Base-by-base conservation (phyloP, 2,329 filamentous ascomycete genomes). In the Bipolaris oryzae region DNA sequence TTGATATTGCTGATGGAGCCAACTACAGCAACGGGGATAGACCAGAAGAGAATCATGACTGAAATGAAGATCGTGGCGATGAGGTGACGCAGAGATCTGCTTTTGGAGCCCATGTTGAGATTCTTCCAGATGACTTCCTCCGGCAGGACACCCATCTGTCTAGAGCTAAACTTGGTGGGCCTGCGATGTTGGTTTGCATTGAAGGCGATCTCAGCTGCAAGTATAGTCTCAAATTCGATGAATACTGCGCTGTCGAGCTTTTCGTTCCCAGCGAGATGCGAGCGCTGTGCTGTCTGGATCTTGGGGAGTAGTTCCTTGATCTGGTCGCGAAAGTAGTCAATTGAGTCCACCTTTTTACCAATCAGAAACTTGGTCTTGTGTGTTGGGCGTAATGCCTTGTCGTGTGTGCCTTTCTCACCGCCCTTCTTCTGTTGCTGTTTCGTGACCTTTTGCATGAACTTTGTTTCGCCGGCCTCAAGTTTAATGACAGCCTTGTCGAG, bases 151-250 rank as follows among this genome's bases (percentile, higher is more conserved):
- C 77, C 78, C 31, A 81, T 72, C 25, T 77, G 75, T 7, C 77
- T 76, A 43, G 79, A 75, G 15, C 71, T 53, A 33, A 80, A 64
- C 50, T 72, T 39, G n/a, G 38, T 39, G 9, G 43, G 50, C 20
- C 38, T 44, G 10, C 33, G 21, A 25, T 48, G 31, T 15, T 38
- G 37, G 13, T 53, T 73, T 11, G 53, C 61, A 49, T 74, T 73
- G 31, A 71, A 92, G 20, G 94, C 94, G 50, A 86, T 84, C 76
- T 98, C 92, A 5, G 95, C 95, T 53, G 90, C 89, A 53, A 87
- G 85, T 75, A 97, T 92, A 3, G 83, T 87, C 56, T 86, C 83
- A 70, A 97, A 99, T 71, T 96, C 91, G 59, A 98, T 86, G 70
- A 99, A 98, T 4, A 95, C 90, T 15, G 90, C 89, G 0, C 88